phyloP scores from a whole-genome alignment of 768 basidiomycete genomes.

The Hypholoma sublateritium region DNA sequence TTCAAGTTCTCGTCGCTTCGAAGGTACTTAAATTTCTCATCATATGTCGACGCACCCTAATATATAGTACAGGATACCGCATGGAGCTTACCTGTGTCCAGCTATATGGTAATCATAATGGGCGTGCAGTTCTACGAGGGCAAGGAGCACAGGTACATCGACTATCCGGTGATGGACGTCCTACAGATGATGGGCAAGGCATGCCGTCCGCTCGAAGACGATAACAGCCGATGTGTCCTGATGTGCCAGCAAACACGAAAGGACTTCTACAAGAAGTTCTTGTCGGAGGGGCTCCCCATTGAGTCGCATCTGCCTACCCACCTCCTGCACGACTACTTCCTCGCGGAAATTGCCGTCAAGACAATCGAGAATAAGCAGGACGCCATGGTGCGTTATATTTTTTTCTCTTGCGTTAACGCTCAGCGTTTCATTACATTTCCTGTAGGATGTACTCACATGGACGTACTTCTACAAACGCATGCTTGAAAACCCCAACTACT shows the following conservation, averaged over 20 bases:
- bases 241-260: constrained; percentile 99
- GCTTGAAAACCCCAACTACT: constrained; percentile 97
- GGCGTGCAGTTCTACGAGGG: constrained; percentile 98
- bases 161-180: constrained; percentile 98
- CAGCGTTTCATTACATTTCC: constrained; percentile 5
- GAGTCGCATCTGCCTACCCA: constrained; percentile 93
- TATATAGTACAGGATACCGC: constrained; percentile 71
- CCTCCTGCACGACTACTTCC: constrained; percentile 93
- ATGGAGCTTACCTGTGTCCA: constrained; percentile 91
- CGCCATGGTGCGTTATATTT: constrained; percentile 77
- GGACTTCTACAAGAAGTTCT: constrained; percentile 99
- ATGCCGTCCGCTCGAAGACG: constrained; percentile 86
- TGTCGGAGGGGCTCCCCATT: constrained; percentile 95
- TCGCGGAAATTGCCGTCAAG: constrained; percentile 97
- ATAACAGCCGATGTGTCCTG: constrained; percentile 88
- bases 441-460: constrained; percentile 94
- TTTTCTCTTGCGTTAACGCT: background rate
- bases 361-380: constrained; percentile 99
- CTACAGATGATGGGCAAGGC: constrained; percentile 99
- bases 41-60: background rate
- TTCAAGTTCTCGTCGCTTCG: constrained; percentile 92
- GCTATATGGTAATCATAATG: constrained; percentile 99
- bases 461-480: constrained; percentile 97
- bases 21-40: constrained; percentile 52
- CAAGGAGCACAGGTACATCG: constrained; percentile 96